phyloP scores from a whole-genome alignment of 305 asterid species.

The Solanum hybrid region DNA sequence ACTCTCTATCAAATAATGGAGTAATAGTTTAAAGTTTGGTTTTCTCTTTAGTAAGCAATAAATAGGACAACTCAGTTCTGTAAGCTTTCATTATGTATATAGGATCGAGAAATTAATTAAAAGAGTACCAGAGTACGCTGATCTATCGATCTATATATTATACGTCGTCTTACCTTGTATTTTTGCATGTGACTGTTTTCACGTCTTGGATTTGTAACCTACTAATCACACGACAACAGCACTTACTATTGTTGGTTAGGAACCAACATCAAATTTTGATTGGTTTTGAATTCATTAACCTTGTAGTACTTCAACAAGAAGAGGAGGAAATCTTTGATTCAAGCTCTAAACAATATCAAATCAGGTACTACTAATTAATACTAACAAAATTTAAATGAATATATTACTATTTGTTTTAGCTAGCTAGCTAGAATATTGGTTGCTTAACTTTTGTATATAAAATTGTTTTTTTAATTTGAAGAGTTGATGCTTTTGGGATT shows the following conservation, averaged over 20 bases:
- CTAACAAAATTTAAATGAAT: background rate
- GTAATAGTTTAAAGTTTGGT: background rate
- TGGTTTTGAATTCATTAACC: background rate
- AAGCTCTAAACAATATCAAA: slow-evolving; percentile 52
- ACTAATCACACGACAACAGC: background rate
- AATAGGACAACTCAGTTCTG: background rate
- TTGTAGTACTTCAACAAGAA: slow-evolving; percentile 47
- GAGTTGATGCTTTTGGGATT: slow-evolving; percentile 77
- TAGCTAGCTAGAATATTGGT: background rate
- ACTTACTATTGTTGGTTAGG: background rate
- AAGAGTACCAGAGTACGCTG: background rate
- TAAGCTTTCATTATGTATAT: background rate
- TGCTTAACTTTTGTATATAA: background rate
- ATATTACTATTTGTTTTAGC: background rate
- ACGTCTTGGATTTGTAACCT: background rate
- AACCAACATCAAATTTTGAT: background rate
- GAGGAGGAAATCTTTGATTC: slow-evolving; percentile 44
- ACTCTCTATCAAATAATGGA: background rate
- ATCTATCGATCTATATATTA: background rate
- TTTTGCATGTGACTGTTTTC: background rate
- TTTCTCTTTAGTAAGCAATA: background rate
- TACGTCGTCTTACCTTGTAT: background rate
- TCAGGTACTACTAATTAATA: slow-evolving; percentile 30
- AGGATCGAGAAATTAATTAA: background rate
- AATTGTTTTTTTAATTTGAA: slow-evolving; percentile 9